phyloP scores from a whole-genome alignment of 2,329 filamentous ascomycete genomes.

The Beauveria sp. region DNA sequence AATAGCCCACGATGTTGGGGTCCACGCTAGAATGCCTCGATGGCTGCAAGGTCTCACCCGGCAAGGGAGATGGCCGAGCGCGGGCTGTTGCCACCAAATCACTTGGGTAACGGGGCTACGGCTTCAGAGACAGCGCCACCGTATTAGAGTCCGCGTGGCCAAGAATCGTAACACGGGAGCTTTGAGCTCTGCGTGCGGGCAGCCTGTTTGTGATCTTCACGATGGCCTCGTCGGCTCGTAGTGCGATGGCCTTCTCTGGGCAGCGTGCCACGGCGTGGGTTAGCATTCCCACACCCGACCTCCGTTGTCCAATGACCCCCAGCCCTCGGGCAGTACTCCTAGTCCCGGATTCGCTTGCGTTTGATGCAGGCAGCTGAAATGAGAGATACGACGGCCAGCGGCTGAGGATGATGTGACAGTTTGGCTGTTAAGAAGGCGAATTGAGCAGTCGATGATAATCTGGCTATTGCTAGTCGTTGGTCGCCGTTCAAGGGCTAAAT shows the following conservation, averaged over 20 bases:
- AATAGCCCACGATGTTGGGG: constrained; percentile 12
- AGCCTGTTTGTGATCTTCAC: constrained; percentile 3
- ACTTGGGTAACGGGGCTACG: constrained; percentile 3
- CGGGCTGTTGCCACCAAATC: constrained; percentile 4
- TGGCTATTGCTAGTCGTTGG: background rate
- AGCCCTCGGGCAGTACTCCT: background rate
- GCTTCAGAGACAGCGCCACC: constrained; percentile 9
- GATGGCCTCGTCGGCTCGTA: constrained; percentile 9
- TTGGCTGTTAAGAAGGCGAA: background rate
- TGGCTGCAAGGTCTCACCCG: constrained; percentile 18
- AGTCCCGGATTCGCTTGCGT: background rate
- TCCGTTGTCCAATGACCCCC: background rate
- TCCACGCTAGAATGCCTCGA: constrained; percentile 12
- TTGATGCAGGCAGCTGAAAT: background rate
- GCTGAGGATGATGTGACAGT: background rate
- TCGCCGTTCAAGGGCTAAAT: background rate
- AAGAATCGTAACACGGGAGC: background rate
- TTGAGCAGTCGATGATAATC: background rate
- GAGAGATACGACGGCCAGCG: background rate
- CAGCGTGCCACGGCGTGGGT: background rate
- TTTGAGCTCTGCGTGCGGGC: background rate
- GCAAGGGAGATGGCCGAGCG: constrained; percentile 18
- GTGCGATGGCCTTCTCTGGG: background rate
- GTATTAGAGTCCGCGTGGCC: constrained; percentile 1
- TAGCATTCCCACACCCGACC: constrained; percentile 1